These are phyloP conservation scores for Sporisorium reilianum DNA, from an alignment of 1,284 basidiomycete genomes.

Conservation along the genomic window DNA sequence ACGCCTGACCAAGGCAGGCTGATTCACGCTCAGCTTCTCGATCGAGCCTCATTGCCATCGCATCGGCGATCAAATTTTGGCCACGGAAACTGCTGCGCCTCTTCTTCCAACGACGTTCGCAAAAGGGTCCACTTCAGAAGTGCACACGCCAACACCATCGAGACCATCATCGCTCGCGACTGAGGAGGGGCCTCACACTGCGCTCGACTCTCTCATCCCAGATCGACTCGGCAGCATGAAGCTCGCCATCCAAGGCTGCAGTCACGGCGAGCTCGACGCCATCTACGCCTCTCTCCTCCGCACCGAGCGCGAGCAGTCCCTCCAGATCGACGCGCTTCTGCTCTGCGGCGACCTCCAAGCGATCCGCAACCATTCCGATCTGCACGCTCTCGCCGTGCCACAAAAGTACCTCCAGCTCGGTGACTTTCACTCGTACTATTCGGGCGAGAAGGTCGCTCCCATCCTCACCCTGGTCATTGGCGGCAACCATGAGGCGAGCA, in stretches of 20 bases:
- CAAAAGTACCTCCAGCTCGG: conserved; percentile 87
- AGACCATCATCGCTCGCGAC: not conserved
- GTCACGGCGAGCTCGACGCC: conserved; percentile 76
- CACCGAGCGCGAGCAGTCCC: conserved; percentile 76
- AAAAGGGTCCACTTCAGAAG: conserved; percentile 1
- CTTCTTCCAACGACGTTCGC: not conserved
- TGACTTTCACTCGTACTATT: conserved; percentile 81
- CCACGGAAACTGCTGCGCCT: not conserved
- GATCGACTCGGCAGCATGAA: no score
- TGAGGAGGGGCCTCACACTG: not conserved
- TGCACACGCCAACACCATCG: conserved; percentile 4
- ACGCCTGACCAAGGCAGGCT: no score
- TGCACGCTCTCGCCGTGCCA: conserved; percentile 90
- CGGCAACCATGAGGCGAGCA: conserved; percentile 97
- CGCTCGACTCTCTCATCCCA: conserved; percentile 1
- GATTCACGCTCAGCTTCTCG: no score
- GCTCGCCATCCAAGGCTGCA: conserved; percentile 95
- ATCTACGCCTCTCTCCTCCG: conserved; percentile 83
- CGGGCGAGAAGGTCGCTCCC: conserved; percentile 82
- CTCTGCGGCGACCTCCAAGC: conserved; percentile 93
- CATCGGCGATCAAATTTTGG: conserved; percentile 2
- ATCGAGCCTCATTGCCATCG: no score
- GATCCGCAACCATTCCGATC: conserved; percentile 84
- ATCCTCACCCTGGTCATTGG: conserved; percentile 93
- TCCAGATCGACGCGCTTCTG: conserved; percentile 84